These are phyloP conservation scores for Prunus campanulata DNA, from an alignment of 306 rosid species.

Conservation along the genomic window DNA sequence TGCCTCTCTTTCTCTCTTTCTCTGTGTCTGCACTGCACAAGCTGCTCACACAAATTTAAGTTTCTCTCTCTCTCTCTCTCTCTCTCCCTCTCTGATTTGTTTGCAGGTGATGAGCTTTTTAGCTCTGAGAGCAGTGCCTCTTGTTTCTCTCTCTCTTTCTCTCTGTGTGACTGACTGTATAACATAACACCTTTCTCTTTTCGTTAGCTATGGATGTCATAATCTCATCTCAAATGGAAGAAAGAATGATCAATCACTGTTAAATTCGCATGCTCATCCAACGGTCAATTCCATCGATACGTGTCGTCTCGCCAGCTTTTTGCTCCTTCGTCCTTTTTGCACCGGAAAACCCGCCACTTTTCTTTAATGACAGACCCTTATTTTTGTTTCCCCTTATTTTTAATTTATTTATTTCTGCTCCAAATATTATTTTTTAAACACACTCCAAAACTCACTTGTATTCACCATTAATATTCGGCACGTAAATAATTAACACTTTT, in stretches of 20 bases:
- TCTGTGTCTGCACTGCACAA: constrained; percentile 31
- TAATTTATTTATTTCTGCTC: not conserved
- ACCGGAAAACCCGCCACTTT: constrained; percentile 99
- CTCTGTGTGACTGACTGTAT: not conserved
- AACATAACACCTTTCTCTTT: constrained; percentile 8
- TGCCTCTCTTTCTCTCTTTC: constrained; percentile 46
- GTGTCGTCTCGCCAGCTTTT: constrained; percentile 46
- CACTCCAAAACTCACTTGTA: not conserved
- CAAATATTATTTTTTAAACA: not conserved
- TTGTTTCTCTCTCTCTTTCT: constrained; percentile 29
- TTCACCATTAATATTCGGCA: constrained; percentile 8
- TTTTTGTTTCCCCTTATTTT: not conserved
- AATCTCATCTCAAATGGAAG: constrained; percentile 31
- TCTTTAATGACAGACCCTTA: constrained; percentile 35
- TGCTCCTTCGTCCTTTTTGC: constrained; percentile 48
- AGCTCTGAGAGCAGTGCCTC: constrained; percentile 38
- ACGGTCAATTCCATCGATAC: not conserved
- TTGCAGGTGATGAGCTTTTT: constrained; percentile 23
- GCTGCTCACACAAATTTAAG: constrained; percentile 10
- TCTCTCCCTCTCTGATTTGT: constrained; percentile 14
- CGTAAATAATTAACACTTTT: not conserved
- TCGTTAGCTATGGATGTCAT: constrained; percentile 38
- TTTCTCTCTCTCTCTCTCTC: not conserved
- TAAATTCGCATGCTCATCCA: constrained; percentile 28
- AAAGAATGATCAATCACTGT: constrained; percentile 20